These are phyloP conservation scores for Phtheirospermum japonicum DNA, from an alignment of 257 asterid genomes.

Conservation along the genomic window DNA sequence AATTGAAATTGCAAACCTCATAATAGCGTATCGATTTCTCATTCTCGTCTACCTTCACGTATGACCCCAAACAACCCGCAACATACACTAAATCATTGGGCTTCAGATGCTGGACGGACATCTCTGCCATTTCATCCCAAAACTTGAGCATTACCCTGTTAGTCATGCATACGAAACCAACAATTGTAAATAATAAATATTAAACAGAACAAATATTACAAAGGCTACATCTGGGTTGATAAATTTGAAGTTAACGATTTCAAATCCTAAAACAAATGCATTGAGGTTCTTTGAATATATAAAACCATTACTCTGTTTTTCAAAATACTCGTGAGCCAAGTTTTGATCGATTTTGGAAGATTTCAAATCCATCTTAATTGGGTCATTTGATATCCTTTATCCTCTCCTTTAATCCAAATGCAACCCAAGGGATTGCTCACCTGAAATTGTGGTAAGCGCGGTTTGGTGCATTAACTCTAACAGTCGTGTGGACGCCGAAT, in stretches of 20 bases:
- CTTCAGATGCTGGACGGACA: constrained; percentile 55
- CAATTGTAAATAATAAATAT: background rate
- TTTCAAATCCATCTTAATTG: too few relatives aligned
- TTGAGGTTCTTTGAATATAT: too few relatives aligned
- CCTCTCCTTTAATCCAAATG: too few relatives aligned
- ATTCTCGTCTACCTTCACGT: constrained; percentile 29
- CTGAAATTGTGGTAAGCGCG: constrained; percentile 23
- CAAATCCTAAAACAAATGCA: too few relatives aligned
- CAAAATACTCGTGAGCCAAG: too few relatives aligned
- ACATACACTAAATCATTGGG: constrained; percentile 57
- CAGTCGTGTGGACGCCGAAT: constrained; percentile 43
- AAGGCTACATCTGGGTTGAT: background rate
- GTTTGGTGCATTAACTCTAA: constrained; percentile 36
- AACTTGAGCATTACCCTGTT: constrained; percentile 55
- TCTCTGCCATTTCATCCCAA: constrained; percentile 58
- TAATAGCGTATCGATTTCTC: constrained; percentile 26
- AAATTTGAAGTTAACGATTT: background rate
- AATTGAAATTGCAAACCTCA: constrained; percentile 41
- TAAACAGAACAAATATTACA: background rate
- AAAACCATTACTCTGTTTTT: too few relatives aligned
- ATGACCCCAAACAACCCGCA: constrained; percentile 55
- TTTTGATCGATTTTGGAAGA: too few relatives aligned
- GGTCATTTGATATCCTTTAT: too few relatives aligned
- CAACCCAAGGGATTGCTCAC: constrained; percentile 33
- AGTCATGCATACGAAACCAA: background rate